Base-by-base conservation (phyloP, 768 basidiomycete genomes). In the Lepiota venenata region DNA sequence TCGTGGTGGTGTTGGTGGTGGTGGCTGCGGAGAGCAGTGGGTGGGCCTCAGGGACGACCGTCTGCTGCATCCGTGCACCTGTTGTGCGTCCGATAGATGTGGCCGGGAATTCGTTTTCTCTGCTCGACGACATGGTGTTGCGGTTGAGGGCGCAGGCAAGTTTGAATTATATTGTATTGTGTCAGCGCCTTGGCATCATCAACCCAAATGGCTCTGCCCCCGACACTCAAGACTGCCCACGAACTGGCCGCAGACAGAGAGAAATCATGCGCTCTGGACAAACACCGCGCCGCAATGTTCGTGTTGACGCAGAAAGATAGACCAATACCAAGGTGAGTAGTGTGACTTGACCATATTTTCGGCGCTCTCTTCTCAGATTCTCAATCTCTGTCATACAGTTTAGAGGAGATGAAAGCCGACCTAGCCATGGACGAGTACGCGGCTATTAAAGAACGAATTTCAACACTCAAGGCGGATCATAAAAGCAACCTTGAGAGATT, bases 21-120 rank as follows among this genome's bases (percentile, higher is more conserved):
- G 25, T 25, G 5, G 25, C 59, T 42, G 60, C 63, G 3, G 81
- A 82, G 10, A 88, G 75, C 20, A 91, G 71, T 3, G 88, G 87
- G 60, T 90, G 88, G 0, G 85, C 78, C 41, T 90, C 88, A 50
- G 78, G 78, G 2, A 82, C 79, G 2, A 74, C 58, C 6, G 71
- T 62, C 46, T 71, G 76, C 29, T 70, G 72, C 39, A 82, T 61
- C 41, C 66, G 67, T 39, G 70, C 60, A 14, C 80, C 78, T 50
- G 74, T 71, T 12, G 69, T 64, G 36, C 81, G 75, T 20, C 82
- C 81, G 51, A 84, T 79, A 35, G 83, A 84, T 2, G 73, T 71
- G 12, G 81, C 67, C 43, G 82, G 82, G 58, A 83, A 82, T 15
- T 54, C 32, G 32, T 32, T 32, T 11, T 32, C 32, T 32, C 32